Base-by-base conservation (phyloP, 345 rosid species). In the Xanthoceras sorbifolium region DNA sequence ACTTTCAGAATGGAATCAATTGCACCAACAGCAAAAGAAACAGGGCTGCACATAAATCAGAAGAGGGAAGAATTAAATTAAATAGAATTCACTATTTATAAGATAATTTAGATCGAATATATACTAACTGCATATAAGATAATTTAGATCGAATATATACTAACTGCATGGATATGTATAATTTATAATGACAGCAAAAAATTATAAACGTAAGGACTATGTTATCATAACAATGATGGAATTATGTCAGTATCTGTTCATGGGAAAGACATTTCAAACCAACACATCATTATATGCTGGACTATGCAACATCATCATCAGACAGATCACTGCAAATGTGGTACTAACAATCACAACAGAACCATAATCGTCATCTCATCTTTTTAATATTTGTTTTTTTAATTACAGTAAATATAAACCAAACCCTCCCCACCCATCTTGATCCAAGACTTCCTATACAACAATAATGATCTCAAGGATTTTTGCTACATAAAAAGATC, bases 41-140 rank as follows among this genome's bases (percentile, higher is more conserved):
- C 62, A 69, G 78, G 77, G 81, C 99, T 96, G 91, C 85, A 89
- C 68, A 78, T 64, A 25, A 44, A 77, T 48, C 61, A 75, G 32
- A 20, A 42, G 14, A 70, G 17, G 60, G 14, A 52, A 72, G 29
- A 38, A 3, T 17, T 18, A 66, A 74, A 42, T 46, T 28, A 48
- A 64, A 69, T 12, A 23, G 12, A 34, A 22, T 34, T 15, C 9
- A 18, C 36, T 10, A 4, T 20, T 64, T 38, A 34, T 57, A 23
- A 57, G 23, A 57, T 22, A 57, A 55, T 23, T 55, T 57, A 23
- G 28, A 64, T 31, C 5, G n/a, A 64, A 31, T 64, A 18, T 29
- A 9, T n/a, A n/a, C n/a, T n/a, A n/a, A n/a, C n/a, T n/a, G n/a
- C n/a, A n/a, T n/a, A n/a, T n/a, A n/a, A n/a, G n/a, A n/a, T n/a